phyloP scores from a whole-genome alignment of 83 land plant species.

The Picea abies region DNA sequence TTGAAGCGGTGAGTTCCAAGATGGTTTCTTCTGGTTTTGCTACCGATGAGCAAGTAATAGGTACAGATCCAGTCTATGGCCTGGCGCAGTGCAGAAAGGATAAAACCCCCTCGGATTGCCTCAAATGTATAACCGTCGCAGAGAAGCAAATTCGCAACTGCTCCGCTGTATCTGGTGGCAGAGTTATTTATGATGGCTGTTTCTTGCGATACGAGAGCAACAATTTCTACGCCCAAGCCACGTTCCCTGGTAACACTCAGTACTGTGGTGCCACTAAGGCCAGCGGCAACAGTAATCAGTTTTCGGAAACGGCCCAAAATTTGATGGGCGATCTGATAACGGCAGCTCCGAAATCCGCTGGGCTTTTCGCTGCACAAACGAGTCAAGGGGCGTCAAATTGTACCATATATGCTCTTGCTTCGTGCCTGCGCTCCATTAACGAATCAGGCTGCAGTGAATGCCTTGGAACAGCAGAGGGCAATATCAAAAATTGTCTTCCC shows the following conservation, averaged over 20 bases:
- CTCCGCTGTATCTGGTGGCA: too few relatives aligned
- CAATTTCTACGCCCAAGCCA: slow-evolving; percentile 13
- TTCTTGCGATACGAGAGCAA: too few relatives aligned
- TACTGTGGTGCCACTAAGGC: neutral
- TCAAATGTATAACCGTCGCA: too few relatives aligned
- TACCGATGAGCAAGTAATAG: slow-evolving; percentile 13
- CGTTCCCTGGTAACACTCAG: slow-evolving; percentile 17
- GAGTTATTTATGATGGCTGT: too few relatives aligned
- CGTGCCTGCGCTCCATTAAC: slow-evolving; percentile 29
- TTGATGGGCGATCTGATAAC: slow-evolving; percentile 16
- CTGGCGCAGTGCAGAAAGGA: slow-evolving; percentile 42
- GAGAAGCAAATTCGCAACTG: neutral
- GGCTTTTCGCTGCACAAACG: slow-evolving; percentile 29
- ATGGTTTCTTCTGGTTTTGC: slow-evolving; percentile 9
- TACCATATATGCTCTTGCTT: slow-evolving; percentile 37
- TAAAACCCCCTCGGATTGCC: slow-evolving; percentile 24
- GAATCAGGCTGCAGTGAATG: slow-evolving; percentile 26
- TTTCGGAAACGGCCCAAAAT: neutral
- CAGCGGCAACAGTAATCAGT: neutral
- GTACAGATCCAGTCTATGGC: slow-evolving; percentile 26
- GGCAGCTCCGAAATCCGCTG: slow-evolving; percentile 29
- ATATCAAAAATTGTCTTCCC: too few relatives aligned
- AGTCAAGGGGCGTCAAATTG: neutral
- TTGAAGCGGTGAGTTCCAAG: slow-evolving; percentile 13
- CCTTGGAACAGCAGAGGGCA: too few relatives aligned